Conservation (phyloP, 108 stramenopile species). For the Mayamaea pseudoterrestris region DNA sequence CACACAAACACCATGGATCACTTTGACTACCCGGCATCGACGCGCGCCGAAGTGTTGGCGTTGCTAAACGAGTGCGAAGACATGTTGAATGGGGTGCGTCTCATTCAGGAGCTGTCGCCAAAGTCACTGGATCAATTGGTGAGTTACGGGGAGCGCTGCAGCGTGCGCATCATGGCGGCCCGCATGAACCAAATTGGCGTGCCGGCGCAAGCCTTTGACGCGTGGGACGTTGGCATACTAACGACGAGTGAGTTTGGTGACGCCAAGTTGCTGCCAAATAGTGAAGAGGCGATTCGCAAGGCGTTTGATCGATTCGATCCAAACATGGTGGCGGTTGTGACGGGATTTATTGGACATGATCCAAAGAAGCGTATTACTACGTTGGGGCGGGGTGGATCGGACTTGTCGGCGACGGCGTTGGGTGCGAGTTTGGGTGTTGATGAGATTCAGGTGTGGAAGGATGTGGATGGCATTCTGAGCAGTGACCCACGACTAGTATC, state of each 20-base stretch:
- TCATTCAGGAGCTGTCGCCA: slow-evolving; percentile 85
- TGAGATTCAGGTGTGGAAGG: slow-evolving; percentile 98
- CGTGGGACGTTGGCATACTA: slow-evolving; percentile 87
- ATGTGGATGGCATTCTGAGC: slow-evolving; percentile 96
- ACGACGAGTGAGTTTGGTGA: slow-evolving; percentile 88
- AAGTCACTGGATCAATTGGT: slow-evolving; percentile 86
- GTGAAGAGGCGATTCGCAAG: slow-evolving; percentile 40
- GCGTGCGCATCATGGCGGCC: slow-evolving; percentile 86
- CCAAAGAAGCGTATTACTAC: slow-evolving; percentile 84
- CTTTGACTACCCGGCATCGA: slow-evolving; percentile 51
- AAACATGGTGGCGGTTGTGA: slow-evolving; percentile 87
- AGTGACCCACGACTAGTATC: slow-evolving; percentile 88
- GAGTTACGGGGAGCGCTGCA: slow-evolving; percentile 88
- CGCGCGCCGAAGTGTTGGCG: slow-evolving; percentile 41
- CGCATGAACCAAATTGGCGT: slow-evolving; percentile 90
- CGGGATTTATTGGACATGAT: slow-evolving; percentile 92
- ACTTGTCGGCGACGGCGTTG: slow-evolving; percentile 91
- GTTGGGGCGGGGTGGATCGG: slow-evolving; percentile 88
- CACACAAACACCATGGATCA: slow-evolving; percentile 61
- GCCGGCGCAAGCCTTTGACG: slow-evolving; percentile 87
- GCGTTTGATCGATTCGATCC: slow-evolving; percentile 68
- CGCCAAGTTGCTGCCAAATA: slow-evolving; percentile 60
- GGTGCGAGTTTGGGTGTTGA: slow-evolving; percentile 74
- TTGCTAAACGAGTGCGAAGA: slow-evolving; percentile 82
- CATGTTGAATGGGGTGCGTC: slow-evolving; percentile 82